Base-by-base conservation (phyloP, 179 eudicot genomes). In the Sideroxylon spinosum region DNA sequence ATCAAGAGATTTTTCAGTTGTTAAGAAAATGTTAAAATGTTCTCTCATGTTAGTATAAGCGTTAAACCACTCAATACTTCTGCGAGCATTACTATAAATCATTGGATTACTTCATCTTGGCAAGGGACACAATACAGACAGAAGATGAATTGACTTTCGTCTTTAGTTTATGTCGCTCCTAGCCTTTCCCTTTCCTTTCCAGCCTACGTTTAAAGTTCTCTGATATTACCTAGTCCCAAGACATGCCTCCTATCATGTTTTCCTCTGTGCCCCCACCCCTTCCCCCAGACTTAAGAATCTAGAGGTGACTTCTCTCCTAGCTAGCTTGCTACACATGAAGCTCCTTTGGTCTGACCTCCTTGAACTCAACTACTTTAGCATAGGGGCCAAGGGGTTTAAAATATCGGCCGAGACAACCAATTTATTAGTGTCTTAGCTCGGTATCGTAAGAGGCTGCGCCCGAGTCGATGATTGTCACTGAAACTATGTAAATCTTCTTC, bases 281-380 rank as follows among this genome's bases (percentile, higher is more conserved):
- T 1, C 49, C 48, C 9, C 49, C 50, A 5, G 3, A 37, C 50
- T 29, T 66, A 28, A 37, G 70, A 66, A 29, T 29, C 49, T 20
- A 32, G 16, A 32, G n/a, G 62, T 57, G 62, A 62, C 66, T 62
- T 62, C 66, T 62, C 29, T 62, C 13, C 28, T 61, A 61, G 20
- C 66, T 62, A 62, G 32, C 66, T 86, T 88, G 89, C 83, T 84
- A 81, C 23, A 84, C 86, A 64, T 84, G 82, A 50, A 88, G 49
- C 79, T 78, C 81, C 29, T 88, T 81, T 57, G 84, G 79, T 81
- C 79, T 86, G 66, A 62, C 66, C 13, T 62, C 66, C 66, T 62
- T 62, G 29, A 29, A 62, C 22, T 57, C 16, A 57, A 57, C 61
- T 37, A 37, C 4, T 37, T 37, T 37, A 37, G 44, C 44, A 37